Evolutionary conservation across 345 rosid species (phyloP).

Genomic region (Lagerstroemia speciosa): DNA sequence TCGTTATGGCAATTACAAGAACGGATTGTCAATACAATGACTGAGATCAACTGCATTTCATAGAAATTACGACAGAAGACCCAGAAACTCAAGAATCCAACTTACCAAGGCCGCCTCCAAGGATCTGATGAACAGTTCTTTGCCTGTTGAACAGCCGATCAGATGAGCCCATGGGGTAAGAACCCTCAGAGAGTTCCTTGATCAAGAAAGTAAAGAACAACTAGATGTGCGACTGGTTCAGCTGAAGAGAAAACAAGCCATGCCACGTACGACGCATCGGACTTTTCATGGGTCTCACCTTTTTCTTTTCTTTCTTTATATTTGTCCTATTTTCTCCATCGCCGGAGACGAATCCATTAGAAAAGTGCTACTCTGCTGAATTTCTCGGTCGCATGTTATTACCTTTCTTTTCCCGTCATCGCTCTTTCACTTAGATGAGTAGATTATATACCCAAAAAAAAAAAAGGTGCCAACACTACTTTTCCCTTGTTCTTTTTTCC

Average conservation of each 20-base stretch:
- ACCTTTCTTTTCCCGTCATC: no score
- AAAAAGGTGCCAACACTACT: not conserved
- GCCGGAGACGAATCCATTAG: not conserved
- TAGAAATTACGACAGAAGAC: conserved; percentile 1
- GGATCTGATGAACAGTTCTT: conserved; percentile 60
- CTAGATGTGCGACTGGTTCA: not conserved
- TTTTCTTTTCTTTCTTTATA: not conserved
- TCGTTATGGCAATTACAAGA: not conserved
- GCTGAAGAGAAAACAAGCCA: not conserved
- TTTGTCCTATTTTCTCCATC: not conserved
- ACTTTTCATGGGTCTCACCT: not conserved
- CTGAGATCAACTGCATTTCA: not conserved
- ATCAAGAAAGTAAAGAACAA: not conserved
- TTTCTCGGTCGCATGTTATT: not conserved
- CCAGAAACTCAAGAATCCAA: not conserved
- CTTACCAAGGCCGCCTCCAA: conserved; percentile 79
- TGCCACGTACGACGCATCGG: not conserved
- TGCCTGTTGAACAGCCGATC: conserved; percentile 58
- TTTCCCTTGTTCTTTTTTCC: no score
- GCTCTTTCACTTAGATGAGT: no score
- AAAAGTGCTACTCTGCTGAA: not conserved
- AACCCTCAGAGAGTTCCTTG: conserved; percentile 12
- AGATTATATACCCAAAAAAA: no score
- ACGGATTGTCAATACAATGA: not conserved
- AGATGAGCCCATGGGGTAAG: conserved; percentile 44